These are phyloP conservation scores for Styphnolobium japonicum DNA, from an alignment of 306 rosid species.

Conservation along the genomic window DNA sequence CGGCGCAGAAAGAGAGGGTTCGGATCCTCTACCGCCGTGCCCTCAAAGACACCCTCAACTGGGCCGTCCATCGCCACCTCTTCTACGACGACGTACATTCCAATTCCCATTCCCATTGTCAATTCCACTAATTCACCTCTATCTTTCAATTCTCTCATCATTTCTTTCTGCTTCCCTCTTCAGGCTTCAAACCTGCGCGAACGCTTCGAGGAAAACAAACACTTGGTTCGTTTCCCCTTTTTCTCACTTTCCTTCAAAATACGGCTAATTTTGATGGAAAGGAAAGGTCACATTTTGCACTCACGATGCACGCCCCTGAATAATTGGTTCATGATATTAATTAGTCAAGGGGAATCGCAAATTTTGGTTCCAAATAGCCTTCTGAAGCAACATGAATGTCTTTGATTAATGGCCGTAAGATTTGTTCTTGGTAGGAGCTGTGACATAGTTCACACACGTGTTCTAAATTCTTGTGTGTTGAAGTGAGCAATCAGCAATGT, in stretches of 20 bases:
- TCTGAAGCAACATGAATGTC: neutral
- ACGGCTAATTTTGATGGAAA: neutral
- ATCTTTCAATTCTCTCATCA: neutral
- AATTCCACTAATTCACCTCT: neutral
- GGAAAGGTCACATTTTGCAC: neutral
- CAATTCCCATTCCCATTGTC: neutral
- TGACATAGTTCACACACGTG: too few species aligned
- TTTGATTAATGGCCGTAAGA: neutral
- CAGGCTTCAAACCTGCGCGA: conserved; percentile 88
- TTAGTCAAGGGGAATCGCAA: neutral
- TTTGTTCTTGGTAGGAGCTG: neutral
- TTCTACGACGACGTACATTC: conserved; percentile 70
- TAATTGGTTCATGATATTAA: neutral
- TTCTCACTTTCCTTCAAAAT: neutral
- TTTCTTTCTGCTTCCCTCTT: neutral
- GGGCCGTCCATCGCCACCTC: conserved; percentile 99
- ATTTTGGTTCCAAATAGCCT: neutral
- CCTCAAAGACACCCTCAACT: conserved; percentile 89
- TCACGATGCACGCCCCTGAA: neutral
- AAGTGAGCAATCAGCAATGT: neutral
- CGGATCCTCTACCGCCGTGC: conserved; percentile 93
- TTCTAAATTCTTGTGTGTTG: neutral
- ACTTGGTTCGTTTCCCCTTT: conserved; percentile 60
- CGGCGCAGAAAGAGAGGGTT: conserved; percentile 93
- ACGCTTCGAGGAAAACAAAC: conserved; percentile 74